phyloP scores from a whole-genome alignment of 208 protist species.

The Angomonas ambiguus region DNA sequence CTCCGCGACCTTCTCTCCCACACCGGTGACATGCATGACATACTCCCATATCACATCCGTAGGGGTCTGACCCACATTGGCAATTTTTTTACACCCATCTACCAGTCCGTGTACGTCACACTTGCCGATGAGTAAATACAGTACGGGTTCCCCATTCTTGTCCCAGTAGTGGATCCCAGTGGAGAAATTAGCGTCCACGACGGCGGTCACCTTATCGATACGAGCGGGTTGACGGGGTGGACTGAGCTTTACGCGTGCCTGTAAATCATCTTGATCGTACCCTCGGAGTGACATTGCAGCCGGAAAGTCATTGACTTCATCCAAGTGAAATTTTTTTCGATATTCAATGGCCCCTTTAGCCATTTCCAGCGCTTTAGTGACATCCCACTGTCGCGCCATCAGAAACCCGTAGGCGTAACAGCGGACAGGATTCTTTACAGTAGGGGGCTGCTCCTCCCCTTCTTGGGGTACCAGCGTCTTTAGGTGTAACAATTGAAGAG shows the following conservation, averaged over 20 bases:
- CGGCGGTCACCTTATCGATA: conserved; percentile 15
- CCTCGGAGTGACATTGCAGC: conserved; percentile 47
- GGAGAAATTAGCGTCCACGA: conserved; percentile 16
- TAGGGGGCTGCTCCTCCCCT: conserved; percentile 14
- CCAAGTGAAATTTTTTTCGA: conserved; percentile 26
- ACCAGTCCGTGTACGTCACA: conserved; percentile 13
- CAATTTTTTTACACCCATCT: conserved; percentile 23
- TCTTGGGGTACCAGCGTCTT: conserved; percentile 22
- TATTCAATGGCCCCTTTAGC: conserved; percentile 24
- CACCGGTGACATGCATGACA: conserved; percentile 13
- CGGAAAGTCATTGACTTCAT: conserved; percentile 32
- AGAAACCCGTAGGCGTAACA: conserved; percentile 57
- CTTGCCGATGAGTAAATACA: conserved; percentile 33
- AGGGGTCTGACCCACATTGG: conserved; percentile 27
- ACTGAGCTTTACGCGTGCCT: background rate
- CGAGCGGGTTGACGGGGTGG: conserved; percentile 6
- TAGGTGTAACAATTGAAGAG: conserved; percentile 17
- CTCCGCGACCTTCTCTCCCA: conserved; percentile 16
- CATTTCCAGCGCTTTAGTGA: conserved; percentile 62
- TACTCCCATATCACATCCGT: conserved; percentile 30
- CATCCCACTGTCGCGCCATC: conserved; percentile 45
- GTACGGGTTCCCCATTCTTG: conserved; percentile 27
- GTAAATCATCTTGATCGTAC: conserved; percentile 24
- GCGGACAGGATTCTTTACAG: conserved; percentile 34
- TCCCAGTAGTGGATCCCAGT: conserved; percentile 38